Evolutionary conservation across 495 filamentous ascomycete genomes (phyloP).

Genomic region (Jackrogersella multiformis): DNA sequence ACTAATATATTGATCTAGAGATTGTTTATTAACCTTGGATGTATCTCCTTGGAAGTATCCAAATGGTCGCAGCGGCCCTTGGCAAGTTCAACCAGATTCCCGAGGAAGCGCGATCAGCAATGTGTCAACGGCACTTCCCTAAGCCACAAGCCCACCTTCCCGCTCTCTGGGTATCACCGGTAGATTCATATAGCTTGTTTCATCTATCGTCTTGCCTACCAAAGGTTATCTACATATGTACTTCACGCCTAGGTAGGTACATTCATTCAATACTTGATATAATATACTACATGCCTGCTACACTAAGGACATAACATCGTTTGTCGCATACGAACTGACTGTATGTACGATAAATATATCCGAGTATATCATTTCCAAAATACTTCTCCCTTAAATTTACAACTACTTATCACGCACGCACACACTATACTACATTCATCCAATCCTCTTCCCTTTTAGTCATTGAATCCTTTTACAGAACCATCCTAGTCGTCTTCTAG

Average conservation of each 20-base stretch:
- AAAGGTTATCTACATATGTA: too few relatives aligned
- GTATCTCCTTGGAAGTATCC: too few relatives aligned
- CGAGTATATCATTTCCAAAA: too few relatives aligned
- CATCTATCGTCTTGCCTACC: conserved; percentile 8
- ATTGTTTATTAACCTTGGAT: conserved; percentile 1
- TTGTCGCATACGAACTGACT: neutral
- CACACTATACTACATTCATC: neutral
- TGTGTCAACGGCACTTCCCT: conserved; percentile 43
- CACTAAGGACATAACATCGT: too few relatives aligned
- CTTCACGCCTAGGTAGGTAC: neutral
- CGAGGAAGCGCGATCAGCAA: conserved; percentile 38
- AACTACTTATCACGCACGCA: too few relatives aligned
- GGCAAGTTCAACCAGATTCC: conserved; percentile 40
- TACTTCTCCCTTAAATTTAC: too few relatives aligned
- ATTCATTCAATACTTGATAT: conserved; percentile 3
- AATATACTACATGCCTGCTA: too few relatives aligned
- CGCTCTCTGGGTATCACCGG: conserved; percentile 36
- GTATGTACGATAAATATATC: too few relatives aligned
- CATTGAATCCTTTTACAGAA: conserved; percentile 8
- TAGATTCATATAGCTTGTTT: conserved; percentile 30
- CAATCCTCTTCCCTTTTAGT: conserved; percentile 1
- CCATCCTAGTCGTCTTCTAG: conserved; percentile 34
- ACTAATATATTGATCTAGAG: conserved; percentile 27
- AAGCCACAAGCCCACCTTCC: conserved; percentile 35
- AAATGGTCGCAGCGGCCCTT: conserved; percentile 20